Evolutionary conservation across 2,329 filamentous ascomycete genomes (phyloP).

Genomic region (Westerdykella sp.): DNA sequence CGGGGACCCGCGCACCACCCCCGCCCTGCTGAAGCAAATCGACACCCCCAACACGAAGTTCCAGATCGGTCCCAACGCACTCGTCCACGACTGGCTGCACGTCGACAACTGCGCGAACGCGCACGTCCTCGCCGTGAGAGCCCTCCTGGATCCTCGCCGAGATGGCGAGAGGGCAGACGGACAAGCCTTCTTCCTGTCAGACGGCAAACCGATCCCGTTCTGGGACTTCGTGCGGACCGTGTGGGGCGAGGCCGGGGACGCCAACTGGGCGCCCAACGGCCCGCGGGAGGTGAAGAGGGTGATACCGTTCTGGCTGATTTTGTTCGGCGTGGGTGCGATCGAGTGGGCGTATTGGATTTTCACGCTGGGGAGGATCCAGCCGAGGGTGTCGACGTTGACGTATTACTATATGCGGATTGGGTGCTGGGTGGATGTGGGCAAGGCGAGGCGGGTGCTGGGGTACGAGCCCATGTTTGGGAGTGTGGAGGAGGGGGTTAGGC

Average conservation of each 20-base stretch:
- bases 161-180: not conserved
- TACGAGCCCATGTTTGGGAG: slow-evolving; percentile 4
- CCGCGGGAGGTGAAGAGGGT: not conserved
- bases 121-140: slow-evolving; percentile 8
- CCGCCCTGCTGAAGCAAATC: slow-evolving; percentile 2
- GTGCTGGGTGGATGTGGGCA: slow-evolving; percentile 7
- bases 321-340: not conserved
- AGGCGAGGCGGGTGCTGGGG: slow-evolving; percentile 5
- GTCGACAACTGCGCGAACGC: slow-evolving; percentile 8
- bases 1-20: slow-evolving; percentile 3
- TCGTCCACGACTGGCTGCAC: slow-evolving; percentile 8
- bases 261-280: not conserved
- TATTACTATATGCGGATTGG: slow-evolving; percentile 5
- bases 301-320: slow-evolving; percentile 5
- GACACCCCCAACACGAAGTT: slow-evolving; percentile 3
- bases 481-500: slow-evolving; percentile 4
- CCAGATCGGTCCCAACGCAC: slow-evolving; percentile 11
- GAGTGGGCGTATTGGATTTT: slow-evolving; percentile 7
- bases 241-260: slow-evolving; percentile 4
- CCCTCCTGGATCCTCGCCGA: slow-evolving; percentile 4
- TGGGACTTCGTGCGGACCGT: slow-evolving; percentile 10
- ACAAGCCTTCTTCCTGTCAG: slow-evolving; percentile 13
- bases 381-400: not conserved
- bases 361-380: slow-evolving; percentile 3
- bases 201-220: slow-evolving; percentile 6